Evolutionary conservation across 495 filamentous ascomycete genomes (phyloP).

Genomic region (Aspergillus olivimuriae): DNA sequence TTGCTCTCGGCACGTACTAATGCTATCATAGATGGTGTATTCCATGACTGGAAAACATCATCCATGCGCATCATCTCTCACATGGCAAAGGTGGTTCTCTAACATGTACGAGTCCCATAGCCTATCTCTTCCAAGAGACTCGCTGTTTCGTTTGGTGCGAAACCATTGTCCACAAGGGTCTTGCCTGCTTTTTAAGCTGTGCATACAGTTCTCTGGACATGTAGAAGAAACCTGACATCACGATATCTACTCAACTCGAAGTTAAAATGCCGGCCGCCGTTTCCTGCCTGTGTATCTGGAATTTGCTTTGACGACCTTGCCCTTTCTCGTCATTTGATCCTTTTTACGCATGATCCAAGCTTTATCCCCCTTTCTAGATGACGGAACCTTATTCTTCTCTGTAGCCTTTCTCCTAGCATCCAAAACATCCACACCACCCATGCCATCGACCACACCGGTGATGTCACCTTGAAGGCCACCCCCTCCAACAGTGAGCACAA

Average conservation of each 20-base stretch:
- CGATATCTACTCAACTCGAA: constrained; percentile 1
- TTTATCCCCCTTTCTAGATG: constrained; percentile 68
- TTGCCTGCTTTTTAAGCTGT: too few relatives aligned
- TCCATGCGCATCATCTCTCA: too few relatives aligned
- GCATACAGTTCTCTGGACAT: too few relatives aligned
- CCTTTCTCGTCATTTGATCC: constrained; percentile 88
- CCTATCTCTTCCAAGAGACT: too few relatives aligned
- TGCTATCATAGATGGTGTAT: too few relatives aligned
- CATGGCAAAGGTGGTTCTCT: too few relatives aligned
- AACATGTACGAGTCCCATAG: too few relatives aligned
- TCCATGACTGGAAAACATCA: too few relatives aligned
- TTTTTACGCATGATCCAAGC: constrained; percentile 93
- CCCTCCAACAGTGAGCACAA: constrained; percentile 89
- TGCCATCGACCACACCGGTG: constrained; percentile 73
- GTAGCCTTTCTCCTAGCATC: constrained; percentile 57
- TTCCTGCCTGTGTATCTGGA: constrained; percentile 93
- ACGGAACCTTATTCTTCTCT: constrained; percentile 39
- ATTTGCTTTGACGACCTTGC: constrained; percentile 83
- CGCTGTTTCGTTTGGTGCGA: too few relatives aligned
- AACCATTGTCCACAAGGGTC: too few relatives aligned
- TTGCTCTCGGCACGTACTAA: too few relatives aligned
- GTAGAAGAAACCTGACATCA: too few relatives aligned
- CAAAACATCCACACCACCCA: constrained; percentile 79
- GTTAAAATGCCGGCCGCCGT: constrained; percentile 55
- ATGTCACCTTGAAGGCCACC: constrained; percentile 73